Percentiles rank a stretch among this genome's conserved stretches.
Conservation (phyloP, 306 rosid genomes). For the Purshia tridentata region DNA sequence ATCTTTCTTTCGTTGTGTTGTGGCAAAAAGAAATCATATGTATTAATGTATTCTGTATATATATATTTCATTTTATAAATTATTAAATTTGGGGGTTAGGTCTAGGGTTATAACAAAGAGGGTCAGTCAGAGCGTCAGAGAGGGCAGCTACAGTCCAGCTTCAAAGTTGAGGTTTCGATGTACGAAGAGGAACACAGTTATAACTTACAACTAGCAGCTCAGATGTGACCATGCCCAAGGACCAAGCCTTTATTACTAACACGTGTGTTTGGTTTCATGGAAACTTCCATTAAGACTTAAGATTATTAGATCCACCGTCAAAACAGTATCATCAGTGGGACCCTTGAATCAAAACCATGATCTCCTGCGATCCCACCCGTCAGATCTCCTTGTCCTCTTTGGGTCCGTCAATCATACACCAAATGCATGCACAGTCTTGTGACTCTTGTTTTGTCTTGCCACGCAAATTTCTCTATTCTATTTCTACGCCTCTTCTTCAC, state of each 20-base stretch:
- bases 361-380: neutral
- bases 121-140: neutral
- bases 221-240: neutral
- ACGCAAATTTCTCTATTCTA: neutral
- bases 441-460: neutral
- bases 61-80: too few species aligned
- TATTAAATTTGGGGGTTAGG: neutral
- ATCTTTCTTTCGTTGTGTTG: too few species aligned
- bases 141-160: neutral
- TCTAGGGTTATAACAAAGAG: neutral
- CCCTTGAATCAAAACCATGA: neutral
- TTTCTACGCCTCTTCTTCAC: too few species aligned
- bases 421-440: too few species aligned
- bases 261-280: neutral
- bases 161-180: neutral
- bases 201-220: too few species aligned
- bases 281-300: neutral
- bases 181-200: too few species aligned
- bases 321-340: neutral
- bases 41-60: too few species aligned
- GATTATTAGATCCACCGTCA: neutral
- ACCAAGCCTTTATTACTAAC: neutral
- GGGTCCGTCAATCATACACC: neutral
- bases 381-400: neutral
- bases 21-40: too few species aligned